Evolutionary conservation across 371 early-diverging fungal genomes (phyloP).

Genomic region (Mortierella sp.): DNA sequence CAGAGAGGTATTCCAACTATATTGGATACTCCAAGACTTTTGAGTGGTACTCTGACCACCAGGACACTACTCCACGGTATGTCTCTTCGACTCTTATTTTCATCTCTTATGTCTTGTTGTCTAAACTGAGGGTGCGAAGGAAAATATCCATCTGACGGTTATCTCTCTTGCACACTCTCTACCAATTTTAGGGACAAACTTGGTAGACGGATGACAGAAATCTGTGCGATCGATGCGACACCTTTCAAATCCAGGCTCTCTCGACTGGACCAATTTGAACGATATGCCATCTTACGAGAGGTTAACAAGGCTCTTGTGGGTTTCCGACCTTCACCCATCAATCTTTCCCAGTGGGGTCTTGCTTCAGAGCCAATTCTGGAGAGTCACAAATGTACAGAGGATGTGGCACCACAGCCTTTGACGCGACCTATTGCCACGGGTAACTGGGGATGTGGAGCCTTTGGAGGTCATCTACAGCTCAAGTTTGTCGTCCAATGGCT

Average conservation of each 20-base stretch:
- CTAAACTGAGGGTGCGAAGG: no score
- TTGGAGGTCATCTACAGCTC: conserved; percentile 64
- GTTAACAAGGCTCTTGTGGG: conserved; percentile 46
- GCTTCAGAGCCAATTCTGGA: conserved; percentile 3
- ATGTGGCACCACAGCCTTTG: not conserved
- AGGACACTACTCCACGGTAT: conserved; percentile 51
- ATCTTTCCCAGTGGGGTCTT: conserved; percentile 43
- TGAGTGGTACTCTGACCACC: conserved; percentile 54
- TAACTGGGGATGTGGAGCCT: conserved; percentile 69
- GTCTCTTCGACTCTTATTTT: not conserved
- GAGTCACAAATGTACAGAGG: not conserved
- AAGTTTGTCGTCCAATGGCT: conserved; percentile 65
- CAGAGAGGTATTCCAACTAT: conserved; percentile 61
- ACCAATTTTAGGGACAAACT: conserved; percentile 27
- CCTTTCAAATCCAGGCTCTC: conserved; percentile 44
- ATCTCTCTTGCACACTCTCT: not conserved
- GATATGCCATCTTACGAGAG: conserved; percentile 31
- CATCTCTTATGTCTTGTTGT: not conserved
- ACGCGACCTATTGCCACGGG: conserved; percentile 58
- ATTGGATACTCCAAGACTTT: conserved; percentile 62
- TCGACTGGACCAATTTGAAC: conserved; percentile 41
- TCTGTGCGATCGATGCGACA: conserved; percentile 46
- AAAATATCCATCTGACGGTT: no score
- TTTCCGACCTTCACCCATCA: conserved; percentile 40
- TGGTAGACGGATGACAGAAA: conserved; percentile 39